Conservation (phyloP, 768 basidiomycete genomes). For the Leucosporidium scottii region DNA sequence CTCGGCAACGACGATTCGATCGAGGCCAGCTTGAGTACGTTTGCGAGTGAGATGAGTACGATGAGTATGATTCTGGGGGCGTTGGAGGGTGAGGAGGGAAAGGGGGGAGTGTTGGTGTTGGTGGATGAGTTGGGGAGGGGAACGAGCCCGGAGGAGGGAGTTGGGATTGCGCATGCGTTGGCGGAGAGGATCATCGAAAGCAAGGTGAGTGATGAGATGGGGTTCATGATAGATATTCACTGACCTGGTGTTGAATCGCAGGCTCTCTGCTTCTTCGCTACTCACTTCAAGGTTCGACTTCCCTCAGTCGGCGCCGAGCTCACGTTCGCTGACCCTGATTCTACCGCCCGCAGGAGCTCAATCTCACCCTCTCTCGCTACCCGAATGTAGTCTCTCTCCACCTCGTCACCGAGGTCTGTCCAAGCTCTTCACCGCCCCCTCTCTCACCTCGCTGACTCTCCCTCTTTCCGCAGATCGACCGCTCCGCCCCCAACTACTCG, state of each 20-base stretch:
- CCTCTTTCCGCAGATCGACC: constrained; percentile 17
- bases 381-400: constrained; percentile 64
- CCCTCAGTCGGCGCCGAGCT: constrained; percentile 3
- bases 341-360: constrained; percentile 62
- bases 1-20: constrained; percentile 91
- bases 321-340: no score
- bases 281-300: constrained; percentile 47
- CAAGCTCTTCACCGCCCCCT: not conserved
- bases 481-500: constrained; percentile 34
- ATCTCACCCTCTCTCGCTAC: constrained; percentile 63
- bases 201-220: constrained; percentile 50
- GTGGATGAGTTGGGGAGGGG: constrained; percentile 90
- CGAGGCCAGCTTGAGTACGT: constrained; percentile 84
- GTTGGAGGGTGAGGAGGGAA: no score
- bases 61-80: constrained; percentile 41
- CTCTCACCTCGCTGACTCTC: not conserved
- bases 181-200: constrained; percentile 51
- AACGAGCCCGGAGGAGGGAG: constrained; percentile 68
- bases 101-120: constrained; percentile 45
- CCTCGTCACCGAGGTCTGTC: constrained; percentile 28
- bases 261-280: constrained; percentile 86
- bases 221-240: not conserved
- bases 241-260: constrained; percentile 38
- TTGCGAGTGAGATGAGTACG: constrained; percentile 88
- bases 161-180: constrained; percentile 45